These are phyloP conservation scores for Kodamaea jinghongensis DNA, from an alignment of 805 yeast species.

Conservation along the genomic window DNA sequence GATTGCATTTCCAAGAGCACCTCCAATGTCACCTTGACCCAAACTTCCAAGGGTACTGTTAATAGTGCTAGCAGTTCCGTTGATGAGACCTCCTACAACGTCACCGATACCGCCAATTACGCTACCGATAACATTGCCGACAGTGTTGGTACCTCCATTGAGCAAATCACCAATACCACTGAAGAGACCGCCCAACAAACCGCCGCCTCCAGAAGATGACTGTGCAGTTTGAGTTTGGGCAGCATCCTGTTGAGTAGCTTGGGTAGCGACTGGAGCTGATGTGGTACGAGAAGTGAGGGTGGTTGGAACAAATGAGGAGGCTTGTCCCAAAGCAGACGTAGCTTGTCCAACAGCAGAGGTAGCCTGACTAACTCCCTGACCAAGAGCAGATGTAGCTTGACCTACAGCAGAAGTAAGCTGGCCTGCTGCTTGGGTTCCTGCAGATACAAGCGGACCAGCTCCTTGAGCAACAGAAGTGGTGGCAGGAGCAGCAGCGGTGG, in stretches of 20 bases:
- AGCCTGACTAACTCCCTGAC: neutral
- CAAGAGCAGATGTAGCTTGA: neutral
- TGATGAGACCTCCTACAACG: constrained; percentile 1
- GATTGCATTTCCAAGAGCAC: constrained; percentile 6
- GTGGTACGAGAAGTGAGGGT: neutral
- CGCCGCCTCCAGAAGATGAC: neutral
- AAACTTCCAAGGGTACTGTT: constrained; percentile 5
- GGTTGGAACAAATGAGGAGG: neutral
- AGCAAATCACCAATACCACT: constrained; percentile 4
- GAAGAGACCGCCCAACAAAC: constrained; percentile 2
- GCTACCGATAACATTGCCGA: neutral
- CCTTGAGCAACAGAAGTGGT: neutral
- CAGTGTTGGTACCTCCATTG: constrained; percentile 2
- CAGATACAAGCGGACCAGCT: too few relatives aligned
- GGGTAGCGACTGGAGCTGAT: neutral
- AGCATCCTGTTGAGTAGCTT: neutral
- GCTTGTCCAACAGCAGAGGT: neutral
- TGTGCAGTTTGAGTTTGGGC: constrained; percentile 3
- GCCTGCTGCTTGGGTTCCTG: too few relatives aligned
- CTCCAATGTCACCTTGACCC: constrained; percentile 2
- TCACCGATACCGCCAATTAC: neutral
- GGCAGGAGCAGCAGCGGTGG: constrained; percentile 10
- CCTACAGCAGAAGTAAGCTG: neutral
- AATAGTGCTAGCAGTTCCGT: constrained; percentile 4
- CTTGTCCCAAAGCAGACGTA: neutral